Percentiles rank a stretch among this genome's conserved stretches.
Evolutionary conservation across 345 rosid genomes (phyloP).

Genomic region (Citrus unshiu): DNA sequence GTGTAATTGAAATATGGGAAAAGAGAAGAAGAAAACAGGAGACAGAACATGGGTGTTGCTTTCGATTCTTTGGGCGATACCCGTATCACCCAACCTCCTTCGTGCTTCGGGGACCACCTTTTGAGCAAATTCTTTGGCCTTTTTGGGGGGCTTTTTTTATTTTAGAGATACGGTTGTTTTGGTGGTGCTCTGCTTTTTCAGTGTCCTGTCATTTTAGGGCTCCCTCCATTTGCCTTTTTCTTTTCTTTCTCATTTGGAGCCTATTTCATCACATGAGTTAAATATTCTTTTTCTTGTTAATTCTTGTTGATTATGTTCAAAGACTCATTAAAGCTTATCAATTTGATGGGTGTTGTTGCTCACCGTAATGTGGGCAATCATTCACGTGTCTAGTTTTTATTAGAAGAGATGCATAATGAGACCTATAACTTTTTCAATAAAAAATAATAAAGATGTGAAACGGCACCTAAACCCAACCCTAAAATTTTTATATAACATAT

Average conservation of each 20-base stretch:
- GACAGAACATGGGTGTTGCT: conserved; percentile 20
- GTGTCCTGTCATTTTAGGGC: not conserved
- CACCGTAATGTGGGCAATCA: no score
- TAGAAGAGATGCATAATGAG: no score
- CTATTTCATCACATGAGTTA: not conserved
- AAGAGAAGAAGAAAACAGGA: conserved; percentile 13
- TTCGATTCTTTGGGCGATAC: conserved; percentile 7
- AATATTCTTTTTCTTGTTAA: not conserved
- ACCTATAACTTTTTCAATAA: no score
- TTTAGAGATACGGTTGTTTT: conserved; percentile 10
- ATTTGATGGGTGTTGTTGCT: no score
- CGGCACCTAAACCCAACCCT: no score
- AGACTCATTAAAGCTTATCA: no score
- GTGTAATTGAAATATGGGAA: not conserved
- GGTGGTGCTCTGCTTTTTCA: not conserved
- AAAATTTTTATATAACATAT: no score
- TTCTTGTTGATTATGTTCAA: no score
- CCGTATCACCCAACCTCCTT: not conserved
- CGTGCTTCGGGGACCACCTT: not conserved
- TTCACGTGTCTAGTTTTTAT: no score
- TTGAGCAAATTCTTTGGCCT: not conserved
- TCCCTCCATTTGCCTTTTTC: not conserved
- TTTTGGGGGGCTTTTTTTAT: not conserved
- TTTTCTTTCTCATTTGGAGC: not conserved
- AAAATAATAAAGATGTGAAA: no score